Evolutionary conservation across 805 yeast genomes (phyloP), one percentile per base, ranked within the genome.

Genomic region (Ogataea neopini): DNA sequence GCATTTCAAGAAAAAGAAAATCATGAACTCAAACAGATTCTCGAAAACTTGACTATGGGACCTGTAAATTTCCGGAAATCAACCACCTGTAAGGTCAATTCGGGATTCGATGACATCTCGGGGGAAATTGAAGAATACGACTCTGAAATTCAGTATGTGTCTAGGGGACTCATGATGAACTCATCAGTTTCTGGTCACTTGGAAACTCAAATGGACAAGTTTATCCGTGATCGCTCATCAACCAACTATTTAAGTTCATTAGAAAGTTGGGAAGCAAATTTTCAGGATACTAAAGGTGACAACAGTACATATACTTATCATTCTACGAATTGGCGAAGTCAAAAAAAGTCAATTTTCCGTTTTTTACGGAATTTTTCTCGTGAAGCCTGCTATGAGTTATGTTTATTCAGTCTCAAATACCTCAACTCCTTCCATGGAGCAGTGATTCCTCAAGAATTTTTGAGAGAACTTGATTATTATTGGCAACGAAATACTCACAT

Each of bases 91-190:
- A 22, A 22, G 25, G 25, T 22, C 25, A 22, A 6, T 5, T 8
- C 25, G 8, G 25, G 25, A 22, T 22, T 17, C 10, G 17, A 32
- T 32, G 18, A 32, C 18, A 14, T 7, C 10, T 36, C 42, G 11
- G 22, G 11, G 18, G 42, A 39, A 14, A 28, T 32, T n/a, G 44
- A 40, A 11, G 29, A 40, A 13, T 40, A 40, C 22, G 44, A 40
- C 28, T 40, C 36, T 3, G 44, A 40, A 15, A 30, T 40, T 11
- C 44, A 32, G 44, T 32, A 40, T 22, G 44, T 32, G 4, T 40
- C 44, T 4, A 29, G 44, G 15, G 44, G 44, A 20, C 37, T 40
- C 8, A 9, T 20, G 6, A 6, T 19, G 18, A 8, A 3, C 22
- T 25, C 19, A 19, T 30, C 29, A 7, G 22, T 10, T 7, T 8